These are phyloP conservation scores for Colletotrichum shisoi DNA, from an alignment of 2,329 filamentous ascomycete genomes.

Conservation along the genomic window DNA sequence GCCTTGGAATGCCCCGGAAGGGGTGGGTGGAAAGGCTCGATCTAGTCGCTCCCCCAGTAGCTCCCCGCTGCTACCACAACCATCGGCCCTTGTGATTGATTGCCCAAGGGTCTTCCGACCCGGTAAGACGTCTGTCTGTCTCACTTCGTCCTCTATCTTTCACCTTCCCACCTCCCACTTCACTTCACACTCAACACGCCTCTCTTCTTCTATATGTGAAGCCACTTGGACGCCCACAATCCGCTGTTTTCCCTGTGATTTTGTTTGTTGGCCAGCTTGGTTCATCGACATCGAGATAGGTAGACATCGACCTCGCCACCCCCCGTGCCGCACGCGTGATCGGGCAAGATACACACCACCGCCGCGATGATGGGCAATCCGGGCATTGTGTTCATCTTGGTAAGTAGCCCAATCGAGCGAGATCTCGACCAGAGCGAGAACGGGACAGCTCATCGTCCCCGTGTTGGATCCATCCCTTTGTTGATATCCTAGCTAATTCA, in stretches of 20 bases:
- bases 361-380: conserved; percentile 43
- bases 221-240: background rate
- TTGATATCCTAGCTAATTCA: background rate
- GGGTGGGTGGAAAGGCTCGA: conserved; percentile 2
- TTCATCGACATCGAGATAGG: background rate
- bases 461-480: background rate
- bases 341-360: background rate
- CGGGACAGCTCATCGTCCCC: too few species aligned
- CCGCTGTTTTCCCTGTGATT: background rate
- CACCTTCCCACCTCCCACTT: background rate
- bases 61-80: conserved; percentile 19
- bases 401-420: conserved; percentile 38
- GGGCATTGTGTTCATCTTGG: conserved; percentile 46
- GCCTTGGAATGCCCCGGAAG: background rate
- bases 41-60: conserved; percentile 12
- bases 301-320: background rate
- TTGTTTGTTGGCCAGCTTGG: background rate
- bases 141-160: background rate
- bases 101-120: background rate
- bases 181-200: background rate
- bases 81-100: conserved; percentile 15
- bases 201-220: conserved; percentile 16
- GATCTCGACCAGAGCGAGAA: background rate
- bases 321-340: background rate
- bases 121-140: too few species aligned